Base-by-base conservation (phyloP, 2,329 filamentous ascomycete species). In the Grosmannia penicillata region DNA sequence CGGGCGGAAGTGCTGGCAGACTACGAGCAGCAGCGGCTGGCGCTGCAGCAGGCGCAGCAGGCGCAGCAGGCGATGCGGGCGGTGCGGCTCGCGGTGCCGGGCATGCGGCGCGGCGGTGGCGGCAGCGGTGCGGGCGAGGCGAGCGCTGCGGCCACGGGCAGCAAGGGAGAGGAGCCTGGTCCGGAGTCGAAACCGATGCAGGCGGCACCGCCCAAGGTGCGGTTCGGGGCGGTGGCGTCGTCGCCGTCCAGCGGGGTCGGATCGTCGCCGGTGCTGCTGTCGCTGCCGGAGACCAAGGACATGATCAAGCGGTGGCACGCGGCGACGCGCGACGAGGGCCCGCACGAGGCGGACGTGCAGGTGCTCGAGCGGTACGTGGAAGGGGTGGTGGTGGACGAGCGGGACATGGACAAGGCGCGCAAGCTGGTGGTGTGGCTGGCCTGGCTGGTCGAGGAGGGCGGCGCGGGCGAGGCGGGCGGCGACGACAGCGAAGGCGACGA, bases 381-480 rank as follows among this genome's bases (percentile, higher is more conserved):
- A 6, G 70, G 69, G 21, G 83, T 96, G 1, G 68, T 94, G 1
- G 43, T 60, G 1, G 78, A 89, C 41, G 91, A 96, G 56, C 65
- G 70, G 41, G 78, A 95, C 53, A 66, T 95, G 51, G 91, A 83
- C 47, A 82, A 87, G 44, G 89, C 84, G 51, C 85, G 93, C 56
- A 91, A 91, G 10, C 82, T 89, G 0, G 82, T 93, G 0, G 83
- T 74, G 6, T 95, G 71, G 36, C 82, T 79, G 35, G 62, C 63
- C 30, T 63, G 71, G 50, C 46, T 77, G 17, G 62, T 77, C 7
- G 67, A 70, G 33, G 66, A 68, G 32, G 5, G n/a, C n/a, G n/a
- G n/a, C n/a, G n/a, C n/a, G n/a, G 55, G 49, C 3, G 37, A 32
- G 2, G 31, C 31, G 13, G 26, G 4, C 21, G 21, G 17, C 8